Evolutionary conservation across 306 rosid species (phyloP), one percentile per base, ranked within the genome.

Genomic region (Lithocarpus polystachyus): DNA sequence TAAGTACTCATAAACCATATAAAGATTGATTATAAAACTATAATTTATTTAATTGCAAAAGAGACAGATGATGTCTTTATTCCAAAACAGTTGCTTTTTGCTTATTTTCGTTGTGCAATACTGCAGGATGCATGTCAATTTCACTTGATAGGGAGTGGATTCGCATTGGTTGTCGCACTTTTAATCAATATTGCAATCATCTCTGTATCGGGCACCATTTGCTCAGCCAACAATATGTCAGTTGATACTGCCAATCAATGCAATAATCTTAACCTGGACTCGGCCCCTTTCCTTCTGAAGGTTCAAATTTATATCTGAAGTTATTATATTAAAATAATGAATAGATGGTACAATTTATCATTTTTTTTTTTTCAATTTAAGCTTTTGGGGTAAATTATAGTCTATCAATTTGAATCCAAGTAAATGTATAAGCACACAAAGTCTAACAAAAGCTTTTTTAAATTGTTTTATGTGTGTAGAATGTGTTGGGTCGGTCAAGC

Each of bases 241-340:
- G 17, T 5, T 22, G 78, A 62, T 0, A 80, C 54, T 17, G 3
- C 18, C 28, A 54, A 82, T 40, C 73, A 73, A 0, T 94, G 97
- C 70, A 75, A 26, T 40, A 69, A 94, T 84, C 82, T 94, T 3
- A 89, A 89, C 5, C 97, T 94, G 73, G 79, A 89, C 73, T 69
- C 88, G 5, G 99, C 97, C 55, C 89, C 97, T 55, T 94, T 92
- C 82, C 97, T 94, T 83, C 93, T 94, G 65, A 76, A 92, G 99
- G 99, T 94, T 75, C 70, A n/a, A 51, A 31, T 53, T 65, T 33
- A 7, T 6, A 59, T 59, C 10, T 60, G 22, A 17, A 64, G 13
- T 64, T 15, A 35, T 18, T 45, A 11, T 45, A 11, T 45, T 45
- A 45, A 11, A 45, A 45, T 45, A 45, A 45, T 45, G 1, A 4